A percentile compares a stretch with the other conserved stretches of the same genome.
Conservation (phyloP, 2,329 filamentous ascomycete genomes). For the Neoascochyta sp. region DNA sequence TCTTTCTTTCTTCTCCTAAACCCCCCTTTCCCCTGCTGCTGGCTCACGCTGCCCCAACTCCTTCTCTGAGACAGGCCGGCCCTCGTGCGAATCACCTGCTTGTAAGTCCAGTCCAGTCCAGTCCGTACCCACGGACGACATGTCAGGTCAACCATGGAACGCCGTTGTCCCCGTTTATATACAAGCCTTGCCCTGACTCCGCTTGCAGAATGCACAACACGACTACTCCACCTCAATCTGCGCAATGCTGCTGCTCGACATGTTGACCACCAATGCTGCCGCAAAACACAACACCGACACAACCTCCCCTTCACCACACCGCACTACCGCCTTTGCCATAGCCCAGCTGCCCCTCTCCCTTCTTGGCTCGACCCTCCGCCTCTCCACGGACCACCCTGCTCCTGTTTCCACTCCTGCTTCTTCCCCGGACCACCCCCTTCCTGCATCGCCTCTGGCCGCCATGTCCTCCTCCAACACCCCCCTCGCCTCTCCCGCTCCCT, state of each 20-base stretch:
- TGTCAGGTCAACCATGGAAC: too few relatives aligned
- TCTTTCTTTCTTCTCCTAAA: too few relatives aligned
- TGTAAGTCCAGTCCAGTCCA: too few relatives aligned
- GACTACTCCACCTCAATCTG: too few relatives aligned
- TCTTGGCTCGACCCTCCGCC: slow-evolving; percentile 29
- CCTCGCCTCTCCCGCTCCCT: slow-evolving; percentile 16
- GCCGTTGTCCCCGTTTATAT: too few relatives aligned
- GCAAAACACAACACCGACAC: slow-evolving; percentile 34
- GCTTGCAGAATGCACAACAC: too few relatives aligned
- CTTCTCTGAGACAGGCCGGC: too few relatives aligned
- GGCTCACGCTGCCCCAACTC: too few relatives aligned
- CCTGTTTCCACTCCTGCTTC: slow-evolving; percentile 5
- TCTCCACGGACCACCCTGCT: slow-evolving; percentile 18
- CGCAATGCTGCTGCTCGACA: slow-evolving; percentile 39
- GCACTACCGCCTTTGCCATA: slow-evolving; percentile 25
- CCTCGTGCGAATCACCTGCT: too few relatives aligned
- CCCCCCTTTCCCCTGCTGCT: too few relatives aligned
- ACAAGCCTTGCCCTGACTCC: too few relatives aligned
- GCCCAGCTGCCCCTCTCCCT: slow-evolving; percentile 35
- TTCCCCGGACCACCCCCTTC: slow-evolving; percentile 2
- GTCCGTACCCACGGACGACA: too few relatives aligned
- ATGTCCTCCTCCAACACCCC: slow-evolving; percentile 7
- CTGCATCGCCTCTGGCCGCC: slow-evolving; percentile 1
- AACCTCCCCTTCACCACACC: slow-evolving; percentile 13
- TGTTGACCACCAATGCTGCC: slow-evolving; percentile 37